Evolutionary conservation across 2,329 filamentous ascomycete genomes (phyloP).

Genomic region (Trematosphaeria pertusa): DNA sequence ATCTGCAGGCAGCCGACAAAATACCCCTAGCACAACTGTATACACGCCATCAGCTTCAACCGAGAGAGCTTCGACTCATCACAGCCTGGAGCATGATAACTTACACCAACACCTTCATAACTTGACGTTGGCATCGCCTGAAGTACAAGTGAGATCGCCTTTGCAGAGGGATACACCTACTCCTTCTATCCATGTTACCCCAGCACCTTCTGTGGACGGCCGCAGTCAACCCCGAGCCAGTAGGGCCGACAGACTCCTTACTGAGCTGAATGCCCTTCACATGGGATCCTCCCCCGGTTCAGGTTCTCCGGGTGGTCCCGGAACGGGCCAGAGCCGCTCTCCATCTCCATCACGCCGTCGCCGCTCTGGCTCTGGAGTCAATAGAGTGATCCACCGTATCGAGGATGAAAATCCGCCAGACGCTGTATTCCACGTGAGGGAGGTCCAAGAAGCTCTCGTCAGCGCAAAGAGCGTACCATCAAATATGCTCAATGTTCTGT

Average conservation of each 20-base stretch:
- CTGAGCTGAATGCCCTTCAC: conserved; percentile 2
- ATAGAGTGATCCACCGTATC: conserved; percentile 14
- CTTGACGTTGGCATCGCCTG: conserved; percentile 12
- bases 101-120: conserved; percentile 5
- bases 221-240: not conserved
- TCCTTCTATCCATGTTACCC: conserved; percentile 16
- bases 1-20: conserved; percentile 4
- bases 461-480: conserved; percentile 45
- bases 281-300: conserved; percentile 3
- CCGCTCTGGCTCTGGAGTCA: conserved; percentile 21
- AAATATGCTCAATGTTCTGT: conserved; percentile 42
- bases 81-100: not conserved
- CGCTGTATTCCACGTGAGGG: conserved; percentile 6
- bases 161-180: conserved; percentile 10
- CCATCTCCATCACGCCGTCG: conserved; percentile 23
- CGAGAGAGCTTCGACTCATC: not conserved
- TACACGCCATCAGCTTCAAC: conserved; percentile 13
- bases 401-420: conserved; percentile 26
- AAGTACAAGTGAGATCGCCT: not conserved
- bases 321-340: conserved; percentile 8
- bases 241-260: conserved; percentile 10
- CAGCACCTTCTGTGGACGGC: not conserved
- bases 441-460: conserved; percentile 19
- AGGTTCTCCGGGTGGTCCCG: conserved; percentile 1
- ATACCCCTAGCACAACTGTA: conserved; percentile 10